Percentiles rank a stretch among this genome's conserved stretches.
phyloP scores from a whole-genome alignment of 192 early-diverging fungal species.

The Chytriomyces sp. region DNA sequence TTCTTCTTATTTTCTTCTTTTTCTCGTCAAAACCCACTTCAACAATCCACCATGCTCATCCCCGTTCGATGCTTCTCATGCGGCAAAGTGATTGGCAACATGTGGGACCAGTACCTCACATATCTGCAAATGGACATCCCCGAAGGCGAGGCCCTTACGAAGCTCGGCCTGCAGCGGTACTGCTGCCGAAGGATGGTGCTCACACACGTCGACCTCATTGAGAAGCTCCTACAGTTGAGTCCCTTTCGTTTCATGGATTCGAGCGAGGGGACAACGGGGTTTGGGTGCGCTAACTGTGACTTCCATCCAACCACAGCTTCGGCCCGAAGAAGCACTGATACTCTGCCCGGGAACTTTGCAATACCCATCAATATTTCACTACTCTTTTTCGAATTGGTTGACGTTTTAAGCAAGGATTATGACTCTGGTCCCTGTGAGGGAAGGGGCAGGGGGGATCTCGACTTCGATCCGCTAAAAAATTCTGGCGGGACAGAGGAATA shows the following conservation, averaged over 20 bases:
- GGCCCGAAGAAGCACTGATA: background rate
- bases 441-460: no score
- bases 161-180: conserved; percentile 71
- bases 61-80: conserved; percentile 97
- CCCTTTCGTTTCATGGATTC: background rate
- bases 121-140: conserved; percentile 60
- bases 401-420: no score
- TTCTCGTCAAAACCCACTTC: conserved; percentile 34
- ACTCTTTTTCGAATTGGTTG: no score
- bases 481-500: no score
- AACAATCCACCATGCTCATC: conserved; percentile 81
- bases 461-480: no score
- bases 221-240: conserved; percentile 88
- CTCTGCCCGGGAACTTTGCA: no score
- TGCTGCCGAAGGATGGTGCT: conserved; percentile 98
- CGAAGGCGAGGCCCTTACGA: conserved; percentile 65
- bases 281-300: background rate
- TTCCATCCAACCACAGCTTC: background rate
- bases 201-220: conserved; percentile 97
- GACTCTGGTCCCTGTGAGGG: no score
- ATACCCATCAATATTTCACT: no score
- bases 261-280: no score
- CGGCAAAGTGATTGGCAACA: conserved; percentile 98
- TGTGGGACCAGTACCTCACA: conserved; percentile 90
- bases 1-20: background rate